Percentiles rank a stretch among this genome's conserved stretches.
phyloP scores from a whole-genome alignment of 331 rosid species.

The Pyracantha coccinea region DNA sequence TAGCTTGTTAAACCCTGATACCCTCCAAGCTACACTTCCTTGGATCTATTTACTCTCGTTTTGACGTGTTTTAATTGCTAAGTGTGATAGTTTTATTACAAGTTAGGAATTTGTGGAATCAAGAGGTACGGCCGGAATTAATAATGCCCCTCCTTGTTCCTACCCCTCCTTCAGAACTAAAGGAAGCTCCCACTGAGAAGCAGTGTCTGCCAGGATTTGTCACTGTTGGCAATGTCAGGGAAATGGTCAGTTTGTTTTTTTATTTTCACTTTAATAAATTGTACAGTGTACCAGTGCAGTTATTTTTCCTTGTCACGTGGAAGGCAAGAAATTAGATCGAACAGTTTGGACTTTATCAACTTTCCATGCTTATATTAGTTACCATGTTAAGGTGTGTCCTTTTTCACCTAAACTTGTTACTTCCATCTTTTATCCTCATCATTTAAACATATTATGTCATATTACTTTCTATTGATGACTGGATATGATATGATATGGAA shows the following conservation, averaged over 20 bases:
- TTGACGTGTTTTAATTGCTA: constrained; percentile 4
- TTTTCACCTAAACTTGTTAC: constrained; percentile 6
- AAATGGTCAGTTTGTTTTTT: constrained; percentile 2
- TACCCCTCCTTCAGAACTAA: constrained; percentile 66
- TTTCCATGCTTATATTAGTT: constrained; percentile 84
- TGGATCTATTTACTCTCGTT: constrained; percentile 8
- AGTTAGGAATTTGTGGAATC: constrained; percentile 93
- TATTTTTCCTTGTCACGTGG: constrained; percentile 86
- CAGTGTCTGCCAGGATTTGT: constrained; percentile 84
- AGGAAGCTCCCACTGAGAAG: constrained; percentile 66
- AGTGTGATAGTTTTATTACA: constrained; percentile 20
- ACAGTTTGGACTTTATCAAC: constrained; percentile 90
- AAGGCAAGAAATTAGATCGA: constrained; percentile 84
- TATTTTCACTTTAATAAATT: constrained; percentile 1
- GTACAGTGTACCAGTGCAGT: constrained; percentile 48
- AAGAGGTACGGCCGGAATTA: constrained; percentile 79
- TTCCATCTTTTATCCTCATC: background rate
- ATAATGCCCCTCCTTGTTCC: constrained; percentile 74
- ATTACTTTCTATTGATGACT: too few species aligned
- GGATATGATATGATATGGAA: background rate
- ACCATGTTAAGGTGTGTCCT: constrained; percentile 80
- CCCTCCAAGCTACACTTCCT: constrained; percentile 16
- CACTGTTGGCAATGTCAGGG: constrained; percentile 26
- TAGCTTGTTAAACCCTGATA: background rate
- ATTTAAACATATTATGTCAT: background rate